Base-by-base conservation (phyloP, 1,284 basidiomycete species). In the Tausonia pullulans region DNA sequence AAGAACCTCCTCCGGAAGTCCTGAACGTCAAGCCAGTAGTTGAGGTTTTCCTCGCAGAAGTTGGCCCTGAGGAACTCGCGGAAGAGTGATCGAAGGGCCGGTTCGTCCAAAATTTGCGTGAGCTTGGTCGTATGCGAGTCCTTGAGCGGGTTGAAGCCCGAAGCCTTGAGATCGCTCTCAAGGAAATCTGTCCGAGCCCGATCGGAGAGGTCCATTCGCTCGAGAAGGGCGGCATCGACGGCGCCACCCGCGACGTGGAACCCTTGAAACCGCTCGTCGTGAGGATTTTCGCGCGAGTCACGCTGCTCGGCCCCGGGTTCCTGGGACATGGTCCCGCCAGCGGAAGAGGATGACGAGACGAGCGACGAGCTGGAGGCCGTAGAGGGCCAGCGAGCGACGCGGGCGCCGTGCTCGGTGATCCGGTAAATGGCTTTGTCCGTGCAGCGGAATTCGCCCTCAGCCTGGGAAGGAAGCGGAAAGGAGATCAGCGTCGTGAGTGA, bases 1-100 rank as follows among this genome's bases (percentile, higher is more conserved):
- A 86, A 87, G 79, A 98, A 98, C 71, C 93, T 87, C 70, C 88
- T 83, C 79, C 93, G 94, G 80, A 98, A 96, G 74, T 98, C 95
- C 75, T 93, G 85, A 1, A 97, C 95, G 72, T 98, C 96, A 63
- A 98, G 76, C 88, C 93, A 98, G 79, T 97, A 98, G 46, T 62
- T 65, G 70, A 98, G 78, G 74, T 98, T 98, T 81, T 98, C 95
- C 74, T 98, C 95, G 79, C 93, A 98, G 75, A 97, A 97, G 76
- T 97, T 97, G 61, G 85, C 83, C 54, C 91, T 84, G 63, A 98
- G 78, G 79, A 95, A 96, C 69, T 98, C 95, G 66, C 95, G 85
- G 82, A 98, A 98, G 54, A 97, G 79, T 3, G 84, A 83, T 11
- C 95, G 85, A 45, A 96, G 80, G 40, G 88, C 87, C 0, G 94